Evolutionary conservation across 179 eudicot species (phyloP).

Genomic region (Gypsophila paniculata): DNA sequence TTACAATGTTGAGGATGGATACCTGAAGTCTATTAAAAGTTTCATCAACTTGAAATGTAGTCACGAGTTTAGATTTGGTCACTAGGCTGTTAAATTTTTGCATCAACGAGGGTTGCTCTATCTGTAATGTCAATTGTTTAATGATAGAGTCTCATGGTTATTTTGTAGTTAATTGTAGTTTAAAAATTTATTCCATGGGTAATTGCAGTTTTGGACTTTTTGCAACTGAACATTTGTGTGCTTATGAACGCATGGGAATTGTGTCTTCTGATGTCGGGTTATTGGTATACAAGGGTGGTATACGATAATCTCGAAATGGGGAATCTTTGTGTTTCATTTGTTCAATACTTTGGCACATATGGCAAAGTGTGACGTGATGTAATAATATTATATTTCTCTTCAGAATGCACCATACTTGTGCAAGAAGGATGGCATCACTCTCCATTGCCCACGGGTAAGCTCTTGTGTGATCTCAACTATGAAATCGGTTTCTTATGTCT

Average conservation of each 20-base stretch:
- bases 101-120: too few species aligned
- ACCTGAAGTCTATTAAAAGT: not conserved
- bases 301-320: not conserved
- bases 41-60: not conserved
- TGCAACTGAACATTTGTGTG: not conserved
- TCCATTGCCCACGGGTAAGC: slow-evolving; percentile 86
- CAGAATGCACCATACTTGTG: slow-evolving; percentile 98
- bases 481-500: slow-evolving; percentile 1
- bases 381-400: slow-evolving; percentile 10
- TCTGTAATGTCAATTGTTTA: not conserved
- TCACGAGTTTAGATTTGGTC: slow-evolving; percentile 1
- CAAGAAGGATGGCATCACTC: slow-evolving; percentile 81
- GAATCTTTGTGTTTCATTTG: not conserved
- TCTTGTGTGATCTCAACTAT: slow-evolving; percentile 12
- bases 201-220: slow-evolving; percentile 13
- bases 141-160: not conserved
- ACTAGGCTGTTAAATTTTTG: not conserved
- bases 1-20: not conserved
- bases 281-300: not conserved
- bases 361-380: slow-evolving; percentile 14
- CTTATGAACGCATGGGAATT: not conserved
- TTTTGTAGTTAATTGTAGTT: not conserved
- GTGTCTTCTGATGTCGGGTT: not conserved
- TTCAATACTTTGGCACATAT: slow-evolving; percentile 10
- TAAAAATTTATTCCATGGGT: not conserved